Evolutionary conservation across 1,284 basidiomycete species (phyloP).

Genomic region (Trichosporon sp.): DNA sequence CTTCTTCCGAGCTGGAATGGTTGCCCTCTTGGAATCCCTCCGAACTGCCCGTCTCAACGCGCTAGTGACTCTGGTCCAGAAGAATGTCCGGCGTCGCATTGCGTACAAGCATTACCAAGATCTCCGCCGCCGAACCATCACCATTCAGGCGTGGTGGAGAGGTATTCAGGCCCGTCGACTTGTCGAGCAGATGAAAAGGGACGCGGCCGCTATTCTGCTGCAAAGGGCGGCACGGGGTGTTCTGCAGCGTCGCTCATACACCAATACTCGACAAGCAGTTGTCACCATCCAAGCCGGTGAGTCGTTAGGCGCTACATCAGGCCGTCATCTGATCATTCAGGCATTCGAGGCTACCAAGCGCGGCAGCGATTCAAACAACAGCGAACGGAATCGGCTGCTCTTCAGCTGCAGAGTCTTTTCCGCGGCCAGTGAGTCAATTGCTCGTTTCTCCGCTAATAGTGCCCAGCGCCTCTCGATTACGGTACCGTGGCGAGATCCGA

Average conservation of each 20-base stretch:
- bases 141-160: constrained; percentile 91
- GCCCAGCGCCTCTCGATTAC: constrained; percentile 60
- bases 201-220: constrained; percentile 68
- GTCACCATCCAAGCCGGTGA: constrained; percentile 76
- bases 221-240: constrained; percentile 70
- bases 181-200: constrained; percentile 65
- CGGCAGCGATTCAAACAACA: constrained; percentile 62
- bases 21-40: constrained; percentile 89
- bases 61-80: constrained; percentile 92
- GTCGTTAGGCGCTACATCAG: constrained; percentile 43
- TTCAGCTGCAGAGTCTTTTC: constrained; percentile 73
- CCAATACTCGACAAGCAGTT: constrained; percentile 60
- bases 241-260: constrained; percentile 67
- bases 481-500: constrained; percentile 61
- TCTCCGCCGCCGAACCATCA: constrained; percentile 68
- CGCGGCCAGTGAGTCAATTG: constrained; percentile 70
- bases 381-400: constrained; percentile 63
- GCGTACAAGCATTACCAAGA: constrained; percentile 74
- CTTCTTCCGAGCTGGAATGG: constrained; percentile 98
- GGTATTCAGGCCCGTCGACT: constrained; percentile 69
- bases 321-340: constrained; percentile 47
- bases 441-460: not conserved
- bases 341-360: constrained; percentile 72
- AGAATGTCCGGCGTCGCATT: constrained; percentile 85
- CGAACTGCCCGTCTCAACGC: constrained; percentile 81